Evolutionary conservation across 352 stramenopile genomes (phyloP).

Genomic region (Globisporangium cederbergense): DNA sequence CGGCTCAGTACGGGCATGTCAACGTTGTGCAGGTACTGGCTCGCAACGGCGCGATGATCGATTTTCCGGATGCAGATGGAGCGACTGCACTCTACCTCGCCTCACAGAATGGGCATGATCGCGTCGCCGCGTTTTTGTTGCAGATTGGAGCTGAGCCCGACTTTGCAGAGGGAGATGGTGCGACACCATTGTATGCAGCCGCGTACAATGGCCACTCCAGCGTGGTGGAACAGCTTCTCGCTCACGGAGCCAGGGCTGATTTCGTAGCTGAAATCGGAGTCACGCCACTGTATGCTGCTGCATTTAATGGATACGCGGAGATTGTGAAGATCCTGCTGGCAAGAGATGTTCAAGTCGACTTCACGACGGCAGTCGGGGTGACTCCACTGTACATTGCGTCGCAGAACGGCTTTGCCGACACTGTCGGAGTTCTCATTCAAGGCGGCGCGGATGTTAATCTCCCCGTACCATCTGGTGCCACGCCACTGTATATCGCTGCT

Average conservation of each 20-base stretch:
- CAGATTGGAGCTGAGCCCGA: conserved; percentile 7
- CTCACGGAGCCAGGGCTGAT: conserved; percentile 4
- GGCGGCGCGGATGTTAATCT: conserved; percentile 4
- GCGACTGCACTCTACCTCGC: conserved; percentile 10
- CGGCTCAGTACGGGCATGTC: conserved; percentile 5
- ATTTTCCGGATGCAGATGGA: conserved; percentile 5
- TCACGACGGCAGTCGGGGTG: conserved; percentile 6
- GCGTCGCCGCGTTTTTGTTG: not conserved
- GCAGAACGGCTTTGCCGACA: conserved; percentile 3
- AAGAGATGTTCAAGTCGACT: conserved; percentile 4
- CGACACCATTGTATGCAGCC: conserved; percentile 13
- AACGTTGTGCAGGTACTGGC: not conserved
- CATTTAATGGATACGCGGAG: conserved; percentile 6
- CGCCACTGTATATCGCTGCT: conserved; percentile 8
- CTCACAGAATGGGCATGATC: conserved; percentile 7
- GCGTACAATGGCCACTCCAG: conserved; percentile 10
- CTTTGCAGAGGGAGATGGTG: conserved; percentile 8
- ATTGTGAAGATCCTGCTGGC: conserved; percentile 5
- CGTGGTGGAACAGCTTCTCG: not conserved
- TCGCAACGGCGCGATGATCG: not conserved
- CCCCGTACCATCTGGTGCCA: conserved; percentile 1
- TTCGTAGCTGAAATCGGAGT: conserved; percentile 11
- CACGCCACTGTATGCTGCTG: conserved; percentile 8
- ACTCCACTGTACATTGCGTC: conserved; percentile 11
- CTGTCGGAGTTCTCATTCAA: not conserved